Percentiles rank a stretch among this genome's conserved stretches.
Conservation (phyloP, 306 rosid species). For the Luffa acutangula region DNA sequence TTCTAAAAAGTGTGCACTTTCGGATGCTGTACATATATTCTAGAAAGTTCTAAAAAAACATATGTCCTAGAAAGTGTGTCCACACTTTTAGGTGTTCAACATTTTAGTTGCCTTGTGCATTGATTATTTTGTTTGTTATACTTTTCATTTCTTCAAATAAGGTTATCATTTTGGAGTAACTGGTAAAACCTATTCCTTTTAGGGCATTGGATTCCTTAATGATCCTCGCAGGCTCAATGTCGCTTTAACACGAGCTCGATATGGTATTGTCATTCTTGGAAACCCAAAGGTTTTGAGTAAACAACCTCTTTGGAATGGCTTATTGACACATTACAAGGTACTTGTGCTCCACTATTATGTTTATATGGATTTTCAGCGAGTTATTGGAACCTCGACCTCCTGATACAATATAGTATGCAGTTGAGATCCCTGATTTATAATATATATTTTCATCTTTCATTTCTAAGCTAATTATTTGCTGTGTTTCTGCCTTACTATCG, state of each 20-base stretch:
- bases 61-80: not conserved
- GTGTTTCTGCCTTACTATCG: not conserved
- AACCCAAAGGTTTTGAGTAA: conserved; percentile 97
- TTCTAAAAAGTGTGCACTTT: not conserved
- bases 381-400: not conserved
- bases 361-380: not conserved
- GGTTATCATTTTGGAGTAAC: not conserved
- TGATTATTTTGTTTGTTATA: not conserved
- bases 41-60: not conserved
- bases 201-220: conserved; percentile 97
- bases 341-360: not conserved
- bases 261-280: conserved; percentile 96
- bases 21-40: not conserved
- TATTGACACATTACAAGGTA: conserved; percentile 98
- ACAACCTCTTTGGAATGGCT: conserved; percentile 94
- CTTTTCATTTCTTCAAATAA: not conserved
- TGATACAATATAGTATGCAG: not conserved
- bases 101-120: not conserved
- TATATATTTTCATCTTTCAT: not conserved
- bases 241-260: conserved; percentile 95
- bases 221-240: conserved; percentile 99
- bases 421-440: not conserved
- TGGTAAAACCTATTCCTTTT: conserved; percentile 20
- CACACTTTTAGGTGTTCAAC: not conserved
- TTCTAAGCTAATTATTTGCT: not conserved